A percentile compares a stretch with the other conserved stretches of the same genome.
Conservation (phyloP, 1,284 basidiomycete genomes). For the Inonotus obliquus region DNA sequence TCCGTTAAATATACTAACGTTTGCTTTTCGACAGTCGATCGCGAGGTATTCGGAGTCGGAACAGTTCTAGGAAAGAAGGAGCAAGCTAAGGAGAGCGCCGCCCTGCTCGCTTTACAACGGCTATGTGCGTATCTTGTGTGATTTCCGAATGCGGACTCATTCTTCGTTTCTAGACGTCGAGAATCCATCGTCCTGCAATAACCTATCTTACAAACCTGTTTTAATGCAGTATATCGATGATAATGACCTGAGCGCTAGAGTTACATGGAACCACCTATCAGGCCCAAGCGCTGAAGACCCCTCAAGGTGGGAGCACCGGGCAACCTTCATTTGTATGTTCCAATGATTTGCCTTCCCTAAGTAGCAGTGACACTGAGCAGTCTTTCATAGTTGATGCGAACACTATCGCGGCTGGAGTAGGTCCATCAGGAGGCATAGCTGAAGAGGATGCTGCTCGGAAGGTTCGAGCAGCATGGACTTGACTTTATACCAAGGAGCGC, state of each 20-base stretch:
- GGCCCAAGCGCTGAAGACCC: neutral
- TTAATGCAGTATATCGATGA: neutral
- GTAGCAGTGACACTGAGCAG: neutral
- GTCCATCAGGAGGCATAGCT: neutral
- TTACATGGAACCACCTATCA: neutral
- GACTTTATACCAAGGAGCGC: neutral
- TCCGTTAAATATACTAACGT: neutral
- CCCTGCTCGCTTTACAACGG: neutral
- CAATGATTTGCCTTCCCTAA: neutral
- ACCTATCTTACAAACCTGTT: neutral
- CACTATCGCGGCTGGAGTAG: neutral
- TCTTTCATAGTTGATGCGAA: neutral
- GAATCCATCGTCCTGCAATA: neutral
- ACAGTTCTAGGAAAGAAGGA: neutral
- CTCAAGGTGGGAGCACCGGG: neutral
- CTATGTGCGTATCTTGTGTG: neutral
- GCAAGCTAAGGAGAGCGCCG: constrained; percentile 6
- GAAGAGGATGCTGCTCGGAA: neutral
- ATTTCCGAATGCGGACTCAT: neutral
- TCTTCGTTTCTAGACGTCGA: neutral
- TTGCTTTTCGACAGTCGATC: neutral
- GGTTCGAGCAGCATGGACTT: neutral
- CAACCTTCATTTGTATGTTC: neutral
- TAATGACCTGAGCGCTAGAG: neutral
- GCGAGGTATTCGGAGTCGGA: neutral